phyloP scores from a whole-genome alignment of 106 monocot genomes.

The Dactylorhiza incarnata region DNA sequence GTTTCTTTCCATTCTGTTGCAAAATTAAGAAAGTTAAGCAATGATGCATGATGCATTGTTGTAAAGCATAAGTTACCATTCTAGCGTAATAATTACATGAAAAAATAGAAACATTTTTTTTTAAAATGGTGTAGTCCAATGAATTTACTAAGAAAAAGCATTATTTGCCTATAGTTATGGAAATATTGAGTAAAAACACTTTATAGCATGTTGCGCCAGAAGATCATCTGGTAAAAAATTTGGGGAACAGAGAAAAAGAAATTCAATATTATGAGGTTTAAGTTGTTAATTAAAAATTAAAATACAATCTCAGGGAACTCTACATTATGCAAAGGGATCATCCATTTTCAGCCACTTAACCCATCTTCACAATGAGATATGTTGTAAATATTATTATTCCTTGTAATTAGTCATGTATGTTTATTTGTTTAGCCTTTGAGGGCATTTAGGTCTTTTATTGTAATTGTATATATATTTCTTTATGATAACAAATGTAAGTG shows the following conservation, averaged over 20 bases:
- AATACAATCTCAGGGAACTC: background rate
- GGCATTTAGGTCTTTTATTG: too few species aligned
- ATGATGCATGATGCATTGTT: background rate
- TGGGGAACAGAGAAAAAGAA: background rate
- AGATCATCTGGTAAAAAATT: background rate
- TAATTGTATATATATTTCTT: too few species aligned
- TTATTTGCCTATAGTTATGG: background rate
- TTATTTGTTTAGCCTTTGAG: too few species aligned
- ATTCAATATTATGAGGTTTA: background rate
- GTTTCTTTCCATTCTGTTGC: constrained; percentile 55
- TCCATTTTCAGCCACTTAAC: background rate
- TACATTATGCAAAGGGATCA: background rate
- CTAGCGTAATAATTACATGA: background rate
- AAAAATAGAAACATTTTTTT: background rate
- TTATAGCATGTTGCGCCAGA: background rate
- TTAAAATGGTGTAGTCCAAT: background rate
- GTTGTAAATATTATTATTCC: too few species aligned
- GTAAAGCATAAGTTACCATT: background rate
- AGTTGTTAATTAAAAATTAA: background rate
- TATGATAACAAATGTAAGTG: too few species aligned
- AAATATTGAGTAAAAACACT: background rate
- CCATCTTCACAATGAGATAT: too few species aligned
- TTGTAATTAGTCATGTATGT: too few species aligned
- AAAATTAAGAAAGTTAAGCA: background rate
- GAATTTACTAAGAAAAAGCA: background rate